A percentile compares a stretch with the other conserved stretches of the same genome.
phyloP scores from a whole-genome alignment of 768 basidiomycete genomes.

The Tylopilus subfusipes region DNA sequence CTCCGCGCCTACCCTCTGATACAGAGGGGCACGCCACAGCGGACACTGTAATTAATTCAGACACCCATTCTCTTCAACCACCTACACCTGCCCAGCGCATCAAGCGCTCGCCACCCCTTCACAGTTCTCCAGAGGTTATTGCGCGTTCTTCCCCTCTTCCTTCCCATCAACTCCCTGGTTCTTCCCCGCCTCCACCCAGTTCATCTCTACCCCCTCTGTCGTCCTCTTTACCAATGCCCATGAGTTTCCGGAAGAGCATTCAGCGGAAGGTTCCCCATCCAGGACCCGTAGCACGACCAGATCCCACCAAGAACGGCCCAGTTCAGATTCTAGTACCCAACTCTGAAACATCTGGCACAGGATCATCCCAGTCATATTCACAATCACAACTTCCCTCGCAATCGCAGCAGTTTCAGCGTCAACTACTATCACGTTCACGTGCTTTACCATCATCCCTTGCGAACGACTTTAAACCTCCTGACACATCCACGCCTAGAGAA shows the following conservation, averaged over 20 bases:
- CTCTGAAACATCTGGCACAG: constrained; percentile 47
- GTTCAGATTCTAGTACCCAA: constrained; percentile 51
- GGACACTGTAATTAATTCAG: constrained; percentile 3
- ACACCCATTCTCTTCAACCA: constrained; percentile 19
- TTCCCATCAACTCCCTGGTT: constrained; percentile 5
- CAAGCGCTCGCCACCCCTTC: constrained; percentile 3
- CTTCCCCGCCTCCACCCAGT: constrained; percentile 13
- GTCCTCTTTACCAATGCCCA: constrained; percentile 4
- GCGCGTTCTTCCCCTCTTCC: background rate
- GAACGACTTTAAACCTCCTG: constrained; percentile 19
- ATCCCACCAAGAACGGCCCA: constrained; percentile 31
- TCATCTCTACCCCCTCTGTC: constrained; percentile 11
- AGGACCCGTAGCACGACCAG: constrained; percentile 30
- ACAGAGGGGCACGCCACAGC: constrained; percentile 11
- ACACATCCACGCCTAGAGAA: constrained; percentile 20
- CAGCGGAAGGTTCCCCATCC: constrained; percentile 49
- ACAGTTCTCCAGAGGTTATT: constrained; percentile 7
- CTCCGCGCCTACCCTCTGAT: constrained; percentile 2
- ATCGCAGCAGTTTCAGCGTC: constrained; percentile 31
- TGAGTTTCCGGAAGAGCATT: constrained; percentile 25
- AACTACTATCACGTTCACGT: constrained; percentile 5
- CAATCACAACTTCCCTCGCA: constrained; percentile 25
- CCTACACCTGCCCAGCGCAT: constrained; percentile 31
- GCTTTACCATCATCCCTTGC: constrained; percentile 18
- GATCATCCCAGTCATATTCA: constrained; percentile 32